Base-by-base conservation (phyloP, 768 basidiomycete genomes). In the Boletus pseudopeckii region DNA sequence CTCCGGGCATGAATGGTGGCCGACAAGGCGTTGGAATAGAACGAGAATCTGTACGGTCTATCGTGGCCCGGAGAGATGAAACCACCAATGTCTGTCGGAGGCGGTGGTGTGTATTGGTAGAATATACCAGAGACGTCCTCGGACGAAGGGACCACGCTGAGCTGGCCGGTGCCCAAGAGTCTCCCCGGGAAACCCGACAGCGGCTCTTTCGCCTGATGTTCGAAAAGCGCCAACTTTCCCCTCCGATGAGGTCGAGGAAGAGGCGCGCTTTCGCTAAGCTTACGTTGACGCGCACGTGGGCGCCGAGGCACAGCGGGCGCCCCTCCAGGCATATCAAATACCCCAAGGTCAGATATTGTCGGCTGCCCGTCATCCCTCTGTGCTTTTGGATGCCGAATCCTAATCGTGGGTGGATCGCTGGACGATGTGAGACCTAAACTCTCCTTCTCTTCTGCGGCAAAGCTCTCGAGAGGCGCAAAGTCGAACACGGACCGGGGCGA, bases 1-100 rank as follows among this genome's bases (percentile, higher is more conserved):
- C 88, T 94, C 17, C 94, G 82, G 0, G 97, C 91, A 73, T 98
- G 96, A 45, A 99, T 98, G 1, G 97, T 98, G 0, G 93, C 88
- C 3, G 87, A 84, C 45, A 97, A 75, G 5, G 88, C 80, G 64
- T 97, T 98, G 17, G 92, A 98, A 73, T 98, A 99, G 74, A 98
- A 99, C 0, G 97, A 98, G 74, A 98, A 99, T 42, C 97, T 83
- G 66, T 98, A 98, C 9, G 95, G 96, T 63, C 93, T 78, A 64
- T 94, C 92, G 58, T 93, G 87, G 0, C 80, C 83, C 4, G 77
- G 75, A 47, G 77, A 72, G 22, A 78, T 70, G 46, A 79, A 74
- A 7, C 74, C 74, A 11, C 56, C 55, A 24, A 65, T 34, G 11
- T 48, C 54, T 2, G 54, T 30, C 1, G 57, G 36, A 22, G 57